Percentiles rank a stretch among this genome's conserved stretches.
Evolutionary conservation across 352 stramenopile genomes (phyloP).

Genomic region (Plasmopara muralis): DNA sequence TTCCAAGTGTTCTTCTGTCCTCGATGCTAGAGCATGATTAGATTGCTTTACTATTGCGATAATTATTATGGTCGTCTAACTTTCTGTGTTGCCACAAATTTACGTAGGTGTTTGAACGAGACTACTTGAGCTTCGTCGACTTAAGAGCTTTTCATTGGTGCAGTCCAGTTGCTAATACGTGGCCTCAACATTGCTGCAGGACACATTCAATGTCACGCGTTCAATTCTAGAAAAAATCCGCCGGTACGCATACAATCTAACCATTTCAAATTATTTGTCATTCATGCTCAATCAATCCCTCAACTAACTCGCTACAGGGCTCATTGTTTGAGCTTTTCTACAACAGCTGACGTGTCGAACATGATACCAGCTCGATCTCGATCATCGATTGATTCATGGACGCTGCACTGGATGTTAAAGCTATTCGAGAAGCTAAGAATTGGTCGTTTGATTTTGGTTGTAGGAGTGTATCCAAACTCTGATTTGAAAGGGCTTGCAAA

Average conservation of each 20-base stretch:
- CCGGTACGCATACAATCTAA: not conserved
- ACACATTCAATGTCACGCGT: slow-evolving; percentile 32
- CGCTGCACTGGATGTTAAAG: slow-evolving; percentile 21
- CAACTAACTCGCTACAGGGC: not conserved
- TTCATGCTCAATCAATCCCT: slow-evolving; percentile 8
- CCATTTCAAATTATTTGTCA: slow-evolving; percentile 10
- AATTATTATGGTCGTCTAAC: too few relatives aligned
- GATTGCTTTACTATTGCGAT: too few relatives aligned
- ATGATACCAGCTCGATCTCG: slow-evolving; percentile 14
- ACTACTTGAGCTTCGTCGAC: too few relatives aligned
- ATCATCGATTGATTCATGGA: slow-evolving; percentile 13
- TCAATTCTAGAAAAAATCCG: too few relatives aligned
- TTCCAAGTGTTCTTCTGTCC: too few relatives aligned
- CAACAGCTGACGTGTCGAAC: slow-evolving; percentile 24
- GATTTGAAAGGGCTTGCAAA: not conserved
- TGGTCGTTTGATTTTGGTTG: not conserved
- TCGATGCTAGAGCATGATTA: too few relatives aligned
- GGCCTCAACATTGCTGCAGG: slow-evolving; percentile 53
- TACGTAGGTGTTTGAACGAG: too few relatives aligned
- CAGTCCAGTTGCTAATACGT: slow-evolving; percentile 57
- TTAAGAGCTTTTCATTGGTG: slow-evolving; percentile 30
- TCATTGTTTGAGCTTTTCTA: slow-evolving; percentile 1
- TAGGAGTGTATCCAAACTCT: not conserved
- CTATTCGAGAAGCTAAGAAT: slow-evolving; percentile 33
- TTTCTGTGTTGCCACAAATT: too few relatives aligned